These are phyloP conservation scores for Peterozyma xylosa DNA, from an alignment of 805 yeast genomes.

Conservation along the genomic window DNA sequence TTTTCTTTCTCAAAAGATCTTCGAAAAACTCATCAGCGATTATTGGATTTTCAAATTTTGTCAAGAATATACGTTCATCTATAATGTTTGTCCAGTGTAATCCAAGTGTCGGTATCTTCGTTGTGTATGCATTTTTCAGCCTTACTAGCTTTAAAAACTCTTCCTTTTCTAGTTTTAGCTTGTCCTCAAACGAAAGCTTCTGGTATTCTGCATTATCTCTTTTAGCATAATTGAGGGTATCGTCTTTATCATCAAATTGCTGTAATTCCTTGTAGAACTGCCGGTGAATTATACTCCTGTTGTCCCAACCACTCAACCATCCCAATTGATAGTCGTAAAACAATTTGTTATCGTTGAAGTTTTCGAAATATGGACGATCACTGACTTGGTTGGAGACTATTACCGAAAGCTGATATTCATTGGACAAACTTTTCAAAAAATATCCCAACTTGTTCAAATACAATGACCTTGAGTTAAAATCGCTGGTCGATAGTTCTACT, in stretches of 20 bases:
- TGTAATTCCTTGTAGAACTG: conserved; percentile 12
- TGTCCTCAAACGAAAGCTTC: background rate
- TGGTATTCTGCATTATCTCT: background rate
- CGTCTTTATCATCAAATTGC: background rate
- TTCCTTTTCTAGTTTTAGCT: too few species aligned
- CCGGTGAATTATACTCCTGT: conserved; percentile 24
- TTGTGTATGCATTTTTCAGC: conserved; percentile 11
- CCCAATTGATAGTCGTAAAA: conserved; percentile 61
- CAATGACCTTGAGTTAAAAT: conserved; percentile 30
- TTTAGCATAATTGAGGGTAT: background rate
- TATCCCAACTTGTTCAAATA: conserved; percentile 36
- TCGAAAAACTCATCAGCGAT: conserved; percentile 24
- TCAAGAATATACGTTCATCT: conserved; percentile 39
- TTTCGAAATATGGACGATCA: conserved; percentile 39
- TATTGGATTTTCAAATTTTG: conserved; percentile 34
- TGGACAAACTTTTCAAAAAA: conserved; percentile 42
- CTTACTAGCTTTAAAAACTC: background rate
- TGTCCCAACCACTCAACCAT: conserved; percentile 72
- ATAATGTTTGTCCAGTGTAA: conserved; percentile 45
- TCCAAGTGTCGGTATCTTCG: conserved; percentile 47
- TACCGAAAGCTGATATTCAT: conserved; percentile 43
- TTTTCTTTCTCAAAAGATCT: background rate
- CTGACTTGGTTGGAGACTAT: conserved; percentile 78
- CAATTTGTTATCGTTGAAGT: conserved; percentile 26
- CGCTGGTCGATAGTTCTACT: conserved; percentile 40